phyloP scores from a whole-genome alignment of 208 protist genomes.

The Porcisia hertigi region DNA sequence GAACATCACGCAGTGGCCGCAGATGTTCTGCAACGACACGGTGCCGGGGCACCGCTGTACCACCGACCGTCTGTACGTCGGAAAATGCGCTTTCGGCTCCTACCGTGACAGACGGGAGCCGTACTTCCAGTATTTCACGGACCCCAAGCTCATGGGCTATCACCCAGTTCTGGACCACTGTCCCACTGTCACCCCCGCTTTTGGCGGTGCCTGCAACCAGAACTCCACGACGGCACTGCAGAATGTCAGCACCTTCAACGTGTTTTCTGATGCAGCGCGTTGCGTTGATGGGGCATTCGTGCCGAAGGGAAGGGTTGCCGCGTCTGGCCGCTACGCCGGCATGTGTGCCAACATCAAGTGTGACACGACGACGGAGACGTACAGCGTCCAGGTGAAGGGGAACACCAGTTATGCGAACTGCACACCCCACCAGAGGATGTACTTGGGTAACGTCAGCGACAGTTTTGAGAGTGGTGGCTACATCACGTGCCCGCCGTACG shows the following conservation, averaged over 20 bases:
- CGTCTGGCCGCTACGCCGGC: background rate
- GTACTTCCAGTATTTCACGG: background rate
- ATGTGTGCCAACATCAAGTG: conserved; percentile 11
- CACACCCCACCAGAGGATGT: background rate
- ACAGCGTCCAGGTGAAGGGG: conserved; percentile 2
- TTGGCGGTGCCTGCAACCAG: background rate
- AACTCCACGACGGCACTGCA: background rate
- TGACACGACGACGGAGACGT: background rate
- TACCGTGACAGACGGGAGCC: background rate
- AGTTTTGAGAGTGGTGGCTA: background rate
- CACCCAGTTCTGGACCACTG: background rate
- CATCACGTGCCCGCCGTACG: too few species aligned
- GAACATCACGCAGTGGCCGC: conserved; percentile 29
- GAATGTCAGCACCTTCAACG: background rate
- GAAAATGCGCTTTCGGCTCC: background rate
- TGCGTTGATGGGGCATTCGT: background rate
- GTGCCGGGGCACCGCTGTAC: background rate
- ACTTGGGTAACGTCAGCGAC: background rate
- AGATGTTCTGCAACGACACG: conserved; percentile 53
- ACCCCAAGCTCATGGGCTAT: background rate
- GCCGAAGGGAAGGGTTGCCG: background rate
- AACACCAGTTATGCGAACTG: background rate
- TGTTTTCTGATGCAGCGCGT: conserved; percentile 1
- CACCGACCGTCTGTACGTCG: background rate
- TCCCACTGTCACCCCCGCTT: background rate